phyloP scores from a whole-genome alignment of 148 eudicot genomes.

The Agrostemma githago region DNA sequence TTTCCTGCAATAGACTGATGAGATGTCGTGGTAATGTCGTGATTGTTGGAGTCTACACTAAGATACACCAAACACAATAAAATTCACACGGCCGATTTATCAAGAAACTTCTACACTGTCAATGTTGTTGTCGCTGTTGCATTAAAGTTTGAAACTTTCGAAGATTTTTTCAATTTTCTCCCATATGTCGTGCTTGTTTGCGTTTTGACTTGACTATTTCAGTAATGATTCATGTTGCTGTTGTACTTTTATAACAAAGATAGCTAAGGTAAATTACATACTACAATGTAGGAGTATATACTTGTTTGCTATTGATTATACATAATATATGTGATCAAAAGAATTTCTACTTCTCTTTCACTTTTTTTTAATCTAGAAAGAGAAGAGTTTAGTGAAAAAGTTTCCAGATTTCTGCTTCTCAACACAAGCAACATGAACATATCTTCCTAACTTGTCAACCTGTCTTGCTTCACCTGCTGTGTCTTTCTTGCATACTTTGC shows the following conservation, averaged over 20 bases:
- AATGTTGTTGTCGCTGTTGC: too few relatives aligned
- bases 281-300: conserved; percentile 10
- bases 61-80: too few relatives aligned
- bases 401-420: conserved; percentile 64
- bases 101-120: too few relatives aligned
- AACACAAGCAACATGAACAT: conserved; percentile 79
- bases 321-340: background rate
- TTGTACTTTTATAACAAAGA: background rate
- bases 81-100: too few relatives aligned
- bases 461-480: conserved; percentile 78
- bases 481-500: conserved; percentile 97
- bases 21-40: too few relatives aligned
- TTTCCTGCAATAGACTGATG: too few relatives aligned
- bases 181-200: too few relatives aligned
- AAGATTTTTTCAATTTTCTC: too few relatives aligned
- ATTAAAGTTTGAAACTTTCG: too few relatives aligned
- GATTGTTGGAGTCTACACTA: too few relatives aligned
- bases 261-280: conserved; percentile 12
- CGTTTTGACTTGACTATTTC: too few relatives aligned
- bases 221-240: too few relatives aligned
- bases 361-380: conserved; percentile 19
- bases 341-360: background rate
- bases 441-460: conserved; percentile 77
- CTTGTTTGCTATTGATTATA: background rate
- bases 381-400: conserved; percentile 80